Evolutionary conservation across 2,329 filamentous ascomycete genomes (phyloP).

Genomic region (Grosmannia serpens): DNA sequence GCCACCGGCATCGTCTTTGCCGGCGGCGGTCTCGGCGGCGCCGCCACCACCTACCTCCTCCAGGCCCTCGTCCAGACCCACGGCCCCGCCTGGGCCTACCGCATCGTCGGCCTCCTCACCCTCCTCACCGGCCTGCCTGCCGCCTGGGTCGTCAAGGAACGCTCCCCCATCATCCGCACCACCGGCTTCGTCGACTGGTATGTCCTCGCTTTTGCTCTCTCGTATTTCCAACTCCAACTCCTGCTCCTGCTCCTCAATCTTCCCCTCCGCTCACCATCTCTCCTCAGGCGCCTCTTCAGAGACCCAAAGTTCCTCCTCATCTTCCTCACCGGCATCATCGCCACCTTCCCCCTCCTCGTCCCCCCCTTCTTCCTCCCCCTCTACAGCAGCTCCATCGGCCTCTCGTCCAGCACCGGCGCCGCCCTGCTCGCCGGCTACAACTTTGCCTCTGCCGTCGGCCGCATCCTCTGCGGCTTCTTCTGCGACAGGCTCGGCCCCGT

Average conservation of each 20-base stretch:
- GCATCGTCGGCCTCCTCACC: constrained; percentile 39
- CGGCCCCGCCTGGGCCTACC: constrained; percentile 40
- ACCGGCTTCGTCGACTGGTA: constrained; percentile 36
- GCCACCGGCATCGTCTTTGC: constrained; percentile 34
- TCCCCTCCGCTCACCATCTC: background rate
- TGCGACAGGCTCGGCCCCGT: constrained; percentile 43
- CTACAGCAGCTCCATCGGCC: constrained; percentile 40
- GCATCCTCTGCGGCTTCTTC: constrained; percentile 40
- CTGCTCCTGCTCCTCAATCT: background rate
- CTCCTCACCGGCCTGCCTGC: constrained; percentile 43
- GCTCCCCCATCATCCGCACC: constrained; percentile 25
- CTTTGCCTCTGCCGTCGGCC: constrained; percentile 45
- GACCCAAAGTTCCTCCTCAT: constrained; percentile 38
- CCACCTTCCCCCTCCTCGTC: constrained; percentile 48
- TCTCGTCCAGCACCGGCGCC: constrained; percentile 40
- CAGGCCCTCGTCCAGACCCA: constrained; percentile 26
- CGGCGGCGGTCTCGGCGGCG: constrained; percentile 36
- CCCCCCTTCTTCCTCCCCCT: constrained; percentile 51
- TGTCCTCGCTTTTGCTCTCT: background rate
- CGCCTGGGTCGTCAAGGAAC: constrained; percentile 40
- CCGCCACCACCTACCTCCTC: constrained; percentile 29
- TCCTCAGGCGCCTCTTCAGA: constrained; percentile 31
- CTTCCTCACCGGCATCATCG: constrained; percentile 42
- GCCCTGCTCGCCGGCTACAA: constrained; percentile 50
- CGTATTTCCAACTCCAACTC: background rate